Base-by-base conservation (phyloP, 2,329 filamentous ascomycete genomes). In the Monosporascus sp. region DNA sequence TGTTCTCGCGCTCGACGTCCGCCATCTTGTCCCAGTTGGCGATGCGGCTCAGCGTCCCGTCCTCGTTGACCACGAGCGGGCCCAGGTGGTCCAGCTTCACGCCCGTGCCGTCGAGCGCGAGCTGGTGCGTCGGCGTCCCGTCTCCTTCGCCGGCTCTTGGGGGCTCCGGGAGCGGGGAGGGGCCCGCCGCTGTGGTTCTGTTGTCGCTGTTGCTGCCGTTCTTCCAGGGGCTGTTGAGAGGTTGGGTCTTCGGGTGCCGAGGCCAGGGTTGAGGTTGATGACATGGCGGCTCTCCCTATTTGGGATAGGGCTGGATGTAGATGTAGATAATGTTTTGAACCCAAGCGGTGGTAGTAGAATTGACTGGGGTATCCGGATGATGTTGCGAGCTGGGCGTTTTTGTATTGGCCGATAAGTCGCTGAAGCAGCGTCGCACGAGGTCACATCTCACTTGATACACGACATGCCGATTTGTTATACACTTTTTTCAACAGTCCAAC, bases 11-110 rank as follows among this genome's bases (percentile, higher is more conserved):
- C 75, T 91, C 88, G 7, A 83, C 76, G 26, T 83, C 82, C 2
- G 81, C 80, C 88, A 91, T 90, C 59, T 84, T 74, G 8, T 73
- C 76, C 88, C 88, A 92, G 68, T 92, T 91, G 37, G 78, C 72
- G 61, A 92, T 88, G 36, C 87, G 79, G 53, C 84, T 84, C 60
- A 91, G 69, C 8, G 85, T 85, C 20, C 88, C 88, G 68, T 92
- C 86, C 56, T 76, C 74, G 67, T 90, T 88, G 52, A 91, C 84
- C 1, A 92, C 87, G 62, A 91, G 76, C 2, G 88, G 88, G 0
- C 88, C 88, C 24, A 91, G 73, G 56, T 83, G 78, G 64, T 90
- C 86, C 8, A 91, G 78, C 49, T 78, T 81, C 44, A 88, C 76
- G 49, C 67, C 67, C 51, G 67, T 66, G 49, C 72, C 73, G 59